These are phyloP conservation scores for Psidium guajava DNA, from an alignment of 345 rosid species.

Conservation along the genomic window DNA sequence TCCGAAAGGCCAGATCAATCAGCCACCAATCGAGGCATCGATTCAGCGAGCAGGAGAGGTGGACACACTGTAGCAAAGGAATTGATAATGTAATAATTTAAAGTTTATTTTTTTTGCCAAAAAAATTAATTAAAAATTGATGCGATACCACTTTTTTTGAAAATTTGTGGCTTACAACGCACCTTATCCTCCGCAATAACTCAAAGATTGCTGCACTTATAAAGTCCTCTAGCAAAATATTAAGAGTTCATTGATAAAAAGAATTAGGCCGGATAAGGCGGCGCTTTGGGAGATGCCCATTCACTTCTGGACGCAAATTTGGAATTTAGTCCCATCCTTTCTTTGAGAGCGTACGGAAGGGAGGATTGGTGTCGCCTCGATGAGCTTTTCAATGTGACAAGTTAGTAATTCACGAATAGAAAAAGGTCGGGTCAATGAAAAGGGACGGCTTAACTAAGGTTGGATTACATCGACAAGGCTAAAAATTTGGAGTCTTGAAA, in stretches of 20 bases:
- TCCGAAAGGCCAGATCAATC: background rate
- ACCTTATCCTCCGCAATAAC: too few relatives aligned
- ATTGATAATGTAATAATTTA: too few relatives aligned
- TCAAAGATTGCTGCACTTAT: too few relatives aligned
- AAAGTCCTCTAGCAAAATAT: background rate
- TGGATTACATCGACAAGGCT: background rate
- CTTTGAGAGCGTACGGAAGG: background rate
- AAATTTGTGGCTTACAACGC: too few relatives aligned
- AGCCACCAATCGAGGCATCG: background rate
- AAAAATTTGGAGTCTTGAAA: background rate
- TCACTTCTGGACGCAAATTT: background rate
- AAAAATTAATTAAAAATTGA: too few relatives aligned
- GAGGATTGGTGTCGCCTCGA: background rate
- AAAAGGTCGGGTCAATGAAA: background rate
- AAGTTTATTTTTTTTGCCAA: too few relatives aligned
- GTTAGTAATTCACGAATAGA: background rate
- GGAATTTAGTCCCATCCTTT: background rate
- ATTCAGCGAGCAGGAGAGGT: background rate
- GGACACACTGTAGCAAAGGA: slow-evolving; percentile 4
- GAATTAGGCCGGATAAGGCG: background rate
- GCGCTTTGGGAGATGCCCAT: background rate
- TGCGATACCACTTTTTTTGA: too few relatives aligned
- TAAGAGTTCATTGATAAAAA: background rate
- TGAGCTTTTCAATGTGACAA: background rate
- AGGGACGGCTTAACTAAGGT: background rate